Evolutionary conservation across 1,284 basidiomycete species (phyloP).

Genomic region (Ustilago esculenta): DNA sequence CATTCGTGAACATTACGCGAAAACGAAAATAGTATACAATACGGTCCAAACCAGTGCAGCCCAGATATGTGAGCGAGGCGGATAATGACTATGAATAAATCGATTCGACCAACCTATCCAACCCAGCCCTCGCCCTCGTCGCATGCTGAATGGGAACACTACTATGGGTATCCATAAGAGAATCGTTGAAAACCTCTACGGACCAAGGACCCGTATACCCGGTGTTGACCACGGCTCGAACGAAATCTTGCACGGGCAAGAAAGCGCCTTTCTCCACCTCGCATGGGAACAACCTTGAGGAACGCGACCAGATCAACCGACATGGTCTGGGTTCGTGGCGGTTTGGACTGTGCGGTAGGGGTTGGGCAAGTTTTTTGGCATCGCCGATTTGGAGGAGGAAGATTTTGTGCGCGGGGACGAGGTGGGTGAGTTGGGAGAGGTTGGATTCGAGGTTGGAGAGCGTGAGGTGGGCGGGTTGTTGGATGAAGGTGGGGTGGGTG

Average conservation of each 20-base stretch:
- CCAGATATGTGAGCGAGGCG: too few species aligned
- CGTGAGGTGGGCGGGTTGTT: slow-evolving; percentile 7
- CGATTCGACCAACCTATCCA: slow-evolving; percentile 18
- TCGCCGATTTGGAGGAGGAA: slow-evolving; percentile 43
- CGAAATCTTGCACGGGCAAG: slow-evolving; percentile 65
- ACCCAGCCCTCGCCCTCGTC: slow-evolving; percentile 33
- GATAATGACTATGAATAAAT: slow-evolving; percentile 5
- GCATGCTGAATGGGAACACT: slow-evolving; percentile 56
- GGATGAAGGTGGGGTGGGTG: slow-evolving; percentile 21
- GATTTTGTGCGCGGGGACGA: slow-evolving; percentile 19
- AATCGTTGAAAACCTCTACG: slow-evolving; percentile 67
- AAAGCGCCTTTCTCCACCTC: slow-evolving; percentile 64
- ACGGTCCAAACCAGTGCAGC: too few species aligned
- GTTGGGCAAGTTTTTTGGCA: slow-evolving; percentile 6
- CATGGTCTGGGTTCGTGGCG: slow-evolving; percentile 58
- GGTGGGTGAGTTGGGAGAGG: not conserved
- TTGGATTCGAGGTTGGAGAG: not conserved
- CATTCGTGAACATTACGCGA: too few species aligned
- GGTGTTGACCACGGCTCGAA: slow-evolving; percentile 49
- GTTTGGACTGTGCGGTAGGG: slow-evolving; percentile 40
- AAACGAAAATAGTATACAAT: too few species aligned
- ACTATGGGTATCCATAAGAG: slow-evolving; percentile 24
- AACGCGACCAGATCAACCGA: slow-evolving; percentile 66
- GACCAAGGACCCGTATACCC: slow-evolving; percentile 66
- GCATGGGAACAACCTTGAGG: slow-evolving; percentile 64